Conservation (phyloP, 192 early-diverging fungal genomes). For the Kappamyces sp. region DNA sequence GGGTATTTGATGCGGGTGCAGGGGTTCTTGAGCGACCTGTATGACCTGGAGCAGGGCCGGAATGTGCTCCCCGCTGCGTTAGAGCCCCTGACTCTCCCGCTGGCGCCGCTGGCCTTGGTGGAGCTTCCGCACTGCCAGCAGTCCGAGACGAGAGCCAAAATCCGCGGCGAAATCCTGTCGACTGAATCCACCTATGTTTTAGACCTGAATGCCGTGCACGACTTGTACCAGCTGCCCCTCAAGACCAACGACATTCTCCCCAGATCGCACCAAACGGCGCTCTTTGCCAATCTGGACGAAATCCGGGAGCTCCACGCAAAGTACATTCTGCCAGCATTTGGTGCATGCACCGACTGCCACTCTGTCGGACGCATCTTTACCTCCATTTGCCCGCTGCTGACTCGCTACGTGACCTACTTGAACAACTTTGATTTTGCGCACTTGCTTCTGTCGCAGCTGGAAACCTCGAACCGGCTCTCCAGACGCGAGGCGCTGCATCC, state of each 20-base stretch:
- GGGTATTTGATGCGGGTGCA: constrained; percentile 13
- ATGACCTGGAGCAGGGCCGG: constrained; percentile 47
- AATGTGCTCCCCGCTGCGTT: constrained; percentile 23
- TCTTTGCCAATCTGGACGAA: constrained; percentile 79
- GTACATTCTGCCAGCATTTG: constrained; percentile 22
- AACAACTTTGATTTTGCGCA: constrained; percentile 79
- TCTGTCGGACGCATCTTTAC: constrained; percentile 75
- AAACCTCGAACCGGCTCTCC: constrained; percentile 7
- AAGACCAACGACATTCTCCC: constrained; percentile 25
- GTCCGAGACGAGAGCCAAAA: constrained; percentile 48
- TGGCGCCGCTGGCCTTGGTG: background rate
- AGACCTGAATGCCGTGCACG: constrained; percentile 66
- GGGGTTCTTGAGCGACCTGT: constrained; percentile 48
- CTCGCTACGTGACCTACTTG: constrained; percentile 79
- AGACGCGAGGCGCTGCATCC: background rate
- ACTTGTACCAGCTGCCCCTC: constrained; percentile 56
- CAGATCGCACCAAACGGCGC: constrained; percentile 7
- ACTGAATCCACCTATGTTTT: constrained; percentile 87
- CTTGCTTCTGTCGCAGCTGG: constrained; percentile 47
- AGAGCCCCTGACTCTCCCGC: background rate
- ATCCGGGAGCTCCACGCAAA: constrained; percentile 64
- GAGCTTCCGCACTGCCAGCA: constrained; percentile 10
- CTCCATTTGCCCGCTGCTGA: constrained; percentile 68
- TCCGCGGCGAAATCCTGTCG: constrained; percentile 73
- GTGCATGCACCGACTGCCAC: constrained; percentile 25